Percentiles rank a stretch among this genome's conserved stretches.
These are phyloP conservation scores for Murraya paniculata DNA, from an alignment of 345 rosid species.

Conservation along the genomic window DNA sequence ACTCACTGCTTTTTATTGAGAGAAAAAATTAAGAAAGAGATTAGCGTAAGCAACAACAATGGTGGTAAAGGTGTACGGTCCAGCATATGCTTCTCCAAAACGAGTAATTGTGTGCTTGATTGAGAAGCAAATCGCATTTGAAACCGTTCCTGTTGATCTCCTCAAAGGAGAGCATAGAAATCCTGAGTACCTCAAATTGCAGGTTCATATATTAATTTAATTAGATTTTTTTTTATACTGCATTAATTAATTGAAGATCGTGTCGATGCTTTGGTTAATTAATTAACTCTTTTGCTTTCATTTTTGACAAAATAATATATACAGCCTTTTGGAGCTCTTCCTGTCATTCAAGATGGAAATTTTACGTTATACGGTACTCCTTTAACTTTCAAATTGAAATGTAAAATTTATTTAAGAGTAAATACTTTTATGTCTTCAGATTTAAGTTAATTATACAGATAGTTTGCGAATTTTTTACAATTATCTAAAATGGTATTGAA, in stretches of 20 bases:
- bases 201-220: conserved; percentile 36
- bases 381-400: too few species aligned
- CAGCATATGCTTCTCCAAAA: conserved; percentile 51
- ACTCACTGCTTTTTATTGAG: too few species aligned
- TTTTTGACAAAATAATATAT: not conserved
- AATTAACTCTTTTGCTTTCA: not conserved
- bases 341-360: conserved; percentile 69
- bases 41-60: not conserved
- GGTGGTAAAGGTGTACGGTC: conserved; percentile 49
- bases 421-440: not conserved
- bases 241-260: too few species aligned
- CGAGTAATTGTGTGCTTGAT: conserved; percentile 41
- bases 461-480: too few species aligned
- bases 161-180: conserved; percentile 55
- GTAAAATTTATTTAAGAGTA: conserved; percentile 12
- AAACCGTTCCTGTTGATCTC: conserved; percentile 57
- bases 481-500: too few species aligned
- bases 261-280: too few species aligned
- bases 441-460: too few species aligned
- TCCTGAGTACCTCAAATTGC: conserved; percentile 56
- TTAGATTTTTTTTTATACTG: too few species aligned
- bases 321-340: conserved; percentile 72
- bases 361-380: conserved; percentile 45
- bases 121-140: conserved; percentile 59
- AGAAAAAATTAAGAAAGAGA: too few species aligned